phyloP scores from a whole-genome alignment of 2,329 filamentous ascomycete genomes.

The Cadophora luteo-olivacea region DNA sequence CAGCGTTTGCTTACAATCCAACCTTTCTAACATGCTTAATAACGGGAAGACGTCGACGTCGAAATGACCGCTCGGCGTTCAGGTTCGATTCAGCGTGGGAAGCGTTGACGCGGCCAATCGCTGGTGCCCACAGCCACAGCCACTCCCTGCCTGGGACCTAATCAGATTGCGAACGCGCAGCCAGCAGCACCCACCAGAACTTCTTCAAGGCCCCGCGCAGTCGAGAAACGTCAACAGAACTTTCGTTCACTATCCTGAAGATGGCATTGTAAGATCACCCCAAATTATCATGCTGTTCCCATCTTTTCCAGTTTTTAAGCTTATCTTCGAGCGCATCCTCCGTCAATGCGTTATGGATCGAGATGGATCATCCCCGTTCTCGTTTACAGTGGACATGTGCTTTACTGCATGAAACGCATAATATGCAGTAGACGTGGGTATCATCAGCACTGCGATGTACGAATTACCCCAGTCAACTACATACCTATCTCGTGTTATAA shows the following conservation, averaged over 20 bases:
- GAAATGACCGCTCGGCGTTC: not conserved
- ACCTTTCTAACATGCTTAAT: no score
- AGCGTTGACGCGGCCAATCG: no score
- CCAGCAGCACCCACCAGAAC: no score
- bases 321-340: constrained; percentile 18
- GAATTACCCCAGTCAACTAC: not conserved
- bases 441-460: not conserved
- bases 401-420: constrained; percentile 26
- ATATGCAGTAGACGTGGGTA: not conserved
- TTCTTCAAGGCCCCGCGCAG: not conserved
- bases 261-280: constrained; percentile 8
- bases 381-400: not conserved
- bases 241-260: not conserved
- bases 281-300: constrained; percentile 17
- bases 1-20: no score
- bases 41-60: no score
- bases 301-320: constrained; percentile 17
- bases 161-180: no score
- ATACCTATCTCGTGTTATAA: not conserved
- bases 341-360: constrained; percentile 26
- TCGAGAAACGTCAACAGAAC: constrained; percentile 10
- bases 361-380: constrained; percentile 29
- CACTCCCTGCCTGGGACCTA: no score
- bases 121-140: no score
- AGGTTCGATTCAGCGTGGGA: no score